A percentile compares a stretch with the other conserved stretches of the same genome.
These are phyloP conservation scores for Aspergillus quadrilineatus DNA, from an alignment of 2,329 filamentous ascomycete species.

Conservation along the genomic window DNA sequence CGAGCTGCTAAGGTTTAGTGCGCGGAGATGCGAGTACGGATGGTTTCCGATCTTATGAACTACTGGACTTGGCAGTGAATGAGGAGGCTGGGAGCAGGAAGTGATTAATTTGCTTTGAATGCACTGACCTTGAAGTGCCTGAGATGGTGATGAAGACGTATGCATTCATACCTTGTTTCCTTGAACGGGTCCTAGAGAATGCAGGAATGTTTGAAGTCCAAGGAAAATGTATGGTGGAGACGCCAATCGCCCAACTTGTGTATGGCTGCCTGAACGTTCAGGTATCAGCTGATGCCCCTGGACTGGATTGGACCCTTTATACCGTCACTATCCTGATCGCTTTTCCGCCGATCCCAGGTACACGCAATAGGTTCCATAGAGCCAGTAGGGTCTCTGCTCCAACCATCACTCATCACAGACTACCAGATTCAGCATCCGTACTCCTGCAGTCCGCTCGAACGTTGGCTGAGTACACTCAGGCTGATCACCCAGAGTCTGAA, in stretches of 20 bases:
- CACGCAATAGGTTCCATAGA: too few relatives aligned
- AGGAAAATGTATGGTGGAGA: constrained; percentile 6
- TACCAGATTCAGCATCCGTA: too few relatives aligned
- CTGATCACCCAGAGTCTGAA: too few relatives aligned
- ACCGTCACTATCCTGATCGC: too few relatives aligned
- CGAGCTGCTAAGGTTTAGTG: constrained; percentile 10
- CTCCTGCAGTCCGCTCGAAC: too few relatives aligned
- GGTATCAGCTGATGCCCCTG: background rate
- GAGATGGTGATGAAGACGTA: too few relatives aligned
- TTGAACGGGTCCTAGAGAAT: background rate
- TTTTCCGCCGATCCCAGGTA: too few relatives aligned
- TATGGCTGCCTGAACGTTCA: background rate
- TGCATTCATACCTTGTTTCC: background rate
- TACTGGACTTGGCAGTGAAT: background rate
- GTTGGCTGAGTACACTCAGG: too few relatives aligned
- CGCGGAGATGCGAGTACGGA: constrained; percentile 8
- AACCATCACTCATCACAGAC: too few relatives aligned
- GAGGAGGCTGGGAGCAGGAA: background rate
- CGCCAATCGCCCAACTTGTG: background rate
- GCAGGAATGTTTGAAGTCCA: constrained; percentile 4
- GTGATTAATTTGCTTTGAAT: background rate
- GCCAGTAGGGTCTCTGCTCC: too few relatives aligned
- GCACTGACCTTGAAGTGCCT: background rate
- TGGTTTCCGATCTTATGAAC: background rate
- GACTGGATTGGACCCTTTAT: background rate